A percentile compares a stretch with the other conserved stretches of the same genome.
phyloP scores from a whole-genome alignment of 116 monocot species.

The Dioscorea cayenensis region DNA sequence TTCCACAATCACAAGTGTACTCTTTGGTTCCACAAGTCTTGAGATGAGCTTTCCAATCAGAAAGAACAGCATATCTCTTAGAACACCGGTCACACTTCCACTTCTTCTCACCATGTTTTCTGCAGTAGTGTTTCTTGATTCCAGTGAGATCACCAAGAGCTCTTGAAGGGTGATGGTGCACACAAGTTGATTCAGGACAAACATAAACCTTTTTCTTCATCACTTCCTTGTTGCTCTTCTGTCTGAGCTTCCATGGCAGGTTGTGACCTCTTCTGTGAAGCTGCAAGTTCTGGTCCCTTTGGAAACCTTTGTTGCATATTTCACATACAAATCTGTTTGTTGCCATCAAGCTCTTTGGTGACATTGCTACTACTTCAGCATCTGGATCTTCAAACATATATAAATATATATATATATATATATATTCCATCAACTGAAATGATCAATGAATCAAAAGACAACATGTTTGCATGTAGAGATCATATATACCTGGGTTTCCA shows the following conservation, averaged over 20 bases:
- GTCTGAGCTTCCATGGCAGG: slow-evolving; percentile 10
- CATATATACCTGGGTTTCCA: background rate
- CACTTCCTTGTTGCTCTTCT: slow-evolving; percentile 9
- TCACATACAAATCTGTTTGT: slow-evolving; percentile 11
- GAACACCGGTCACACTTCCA: slow-evolving; percentile 13
- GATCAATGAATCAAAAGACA: background rate
- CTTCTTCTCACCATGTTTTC: slow-evolving; percentile 13
- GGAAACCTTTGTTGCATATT: slow-evolving; percentile 11
- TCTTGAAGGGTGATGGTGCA: slow-evolving; percentile 6
- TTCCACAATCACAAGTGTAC: slow-evolving; percentile 9
- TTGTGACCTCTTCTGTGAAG: slow-evolving; percentile 10
- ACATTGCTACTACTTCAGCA: slow-evolving; percentile 8
- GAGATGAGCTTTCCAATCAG: slow-evolving; percentile 11
- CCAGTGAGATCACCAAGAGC: slow-evolving; percentile 12
- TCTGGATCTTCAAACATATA: background rate
- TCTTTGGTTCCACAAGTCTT: slow-evolving; percentile 7
- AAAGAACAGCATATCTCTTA: slow-evolving; percentile 8
- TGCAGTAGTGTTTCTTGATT: slow-evolving; percentile 12
- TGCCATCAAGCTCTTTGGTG: slow-evolving; percentile 2
- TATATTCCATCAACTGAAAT: background rate
- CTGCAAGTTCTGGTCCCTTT: slow-evolving; percentile 9
- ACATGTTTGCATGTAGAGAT: too few species aligned
- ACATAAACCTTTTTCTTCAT: background rate
- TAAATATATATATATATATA: too few species aligned
- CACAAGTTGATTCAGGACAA: slow-evolving; percentile 9